Conservation (phyloP, 768 basidiomycete genomes). For the Mycena rosella region DNA sequence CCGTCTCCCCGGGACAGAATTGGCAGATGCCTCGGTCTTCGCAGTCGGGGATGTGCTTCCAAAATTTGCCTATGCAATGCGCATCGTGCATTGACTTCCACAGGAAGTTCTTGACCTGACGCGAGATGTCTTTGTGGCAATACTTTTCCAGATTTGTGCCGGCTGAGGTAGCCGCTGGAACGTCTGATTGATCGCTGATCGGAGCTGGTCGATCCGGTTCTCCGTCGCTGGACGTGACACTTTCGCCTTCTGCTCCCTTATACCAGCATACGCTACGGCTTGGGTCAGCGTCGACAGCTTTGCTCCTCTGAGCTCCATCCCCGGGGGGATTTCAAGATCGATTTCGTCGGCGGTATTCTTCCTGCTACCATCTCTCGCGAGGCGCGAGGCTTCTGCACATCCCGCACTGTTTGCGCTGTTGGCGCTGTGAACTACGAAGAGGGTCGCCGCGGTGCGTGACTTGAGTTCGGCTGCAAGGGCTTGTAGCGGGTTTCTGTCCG, state of each 20-base stretch:
- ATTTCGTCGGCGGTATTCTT: neutral
- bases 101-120: slow-evolving; percentile 3
- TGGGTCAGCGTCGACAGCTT: neutral
- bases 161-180: neutral
- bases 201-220: neutral
- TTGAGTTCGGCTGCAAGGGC: no score
- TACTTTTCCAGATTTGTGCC: neutral
- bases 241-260: neutral
- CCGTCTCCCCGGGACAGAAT: no score
- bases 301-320: neutral
- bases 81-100: no score
- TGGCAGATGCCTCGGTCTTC: no score
- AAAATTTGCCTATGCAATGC: no score
- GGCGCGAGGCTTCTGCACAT: no score
- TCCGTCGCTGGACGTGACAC: neutral
- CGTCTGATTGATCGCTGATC: neutral
- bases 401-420: no score
- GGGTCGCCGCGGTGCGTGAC: no score
- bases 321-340: neutral
- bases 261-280: neutral
- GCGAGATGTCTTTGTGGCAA: slow-evolving; percentile 5
- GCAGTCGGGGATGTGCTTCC: no score
- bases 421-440: no score
- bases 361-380: no score
- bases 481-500: no score